Conservation (phyloP, 768 basidiomycete species). For the Daedaleopsis sinensis region DNA sequence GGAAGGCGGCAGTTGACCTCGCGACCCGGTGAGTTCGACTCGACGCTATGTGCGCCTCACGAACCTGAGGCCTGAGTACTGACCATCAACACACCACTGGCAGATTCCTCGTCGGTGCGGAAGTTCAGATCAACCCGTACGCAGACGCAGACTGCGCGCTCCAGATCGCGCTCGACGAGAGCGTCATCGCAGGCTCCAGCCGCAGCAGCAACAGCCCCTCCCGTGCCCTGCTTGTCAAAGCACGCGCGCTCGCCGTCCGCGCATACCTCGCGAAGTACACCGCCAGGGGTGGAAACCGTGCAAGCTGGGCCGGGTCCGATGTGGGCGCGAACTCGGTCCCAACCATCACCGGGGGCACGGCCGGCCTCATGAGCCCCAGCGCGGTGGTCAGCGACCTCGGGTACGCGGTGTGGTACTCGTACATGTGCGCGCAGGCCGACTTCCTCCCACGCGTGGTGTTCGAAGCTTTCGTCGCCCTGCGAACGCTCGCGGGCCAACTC, state of each 20-base stretch:
- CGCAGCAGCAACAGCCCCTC: background rate
- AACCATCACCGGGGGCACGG: background rate
- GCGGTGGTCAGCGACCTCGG: background rate
- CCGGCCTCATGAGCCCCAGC: background rate
- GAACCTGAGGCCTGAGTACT: background rate
- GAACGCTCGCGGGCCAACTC: background rate
- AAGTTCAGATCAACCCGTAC: background rate
- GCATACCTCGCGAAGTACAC: background rate
- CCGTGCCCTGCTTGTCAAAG: background rate
- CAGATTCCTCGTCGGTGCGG: background rate
- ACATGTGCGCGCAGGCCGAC: background rate
- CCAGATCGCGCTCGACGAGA: background rate
- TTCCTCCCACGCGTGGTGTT: background rate
- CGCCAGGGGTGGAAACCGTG: background rate
- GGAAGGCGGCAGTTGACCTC: background rate
- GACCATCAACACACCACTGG: background rate
- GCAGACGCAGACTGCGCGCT: background rate
- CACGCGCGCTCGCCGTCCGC: background rate
- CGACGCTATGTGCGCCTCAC: background rate
- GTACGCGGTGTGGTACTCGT: background rate
- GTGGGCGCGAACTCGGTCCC: background rate
- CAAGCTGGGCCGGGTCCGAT: background rate
- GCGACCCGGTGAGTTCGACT: background rate
- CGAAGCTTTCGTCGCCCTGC: background rate
- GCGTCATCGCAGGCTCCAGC: background rate